phyloP scores from a whole-genome alignment of 306 rosid species.

The Castanea sativa region DNA sequence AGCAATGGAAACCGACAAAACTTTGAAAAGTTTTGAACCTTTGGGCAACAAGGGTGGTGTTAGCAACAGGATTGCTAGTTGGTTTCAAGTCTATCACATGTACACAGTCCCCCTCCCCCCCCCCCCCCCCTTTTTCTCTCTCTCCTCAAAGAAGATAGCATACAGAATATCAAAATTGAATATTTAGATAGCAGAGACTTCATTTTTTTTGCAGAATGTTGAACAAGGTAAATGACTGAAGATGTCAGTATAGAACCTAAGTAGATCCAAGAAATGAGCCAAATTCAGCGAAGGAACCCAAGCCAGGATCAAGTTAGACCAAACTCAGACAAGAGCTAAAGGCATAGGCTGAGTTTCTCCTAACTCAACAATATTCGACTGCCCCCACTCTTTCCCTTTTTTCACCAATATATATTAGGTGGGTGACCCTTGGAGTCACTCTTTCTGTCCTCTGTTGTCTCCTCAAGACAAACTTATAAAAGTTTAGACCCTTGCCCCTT shows the following conservation, averaged over 20 bases:
- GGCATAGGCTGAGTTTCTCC: background rate
- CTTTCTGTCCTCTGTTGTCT: too few relatives aligned
- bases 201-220: background rate
- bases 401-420: too few relatives aligned
- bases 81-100: background rate
- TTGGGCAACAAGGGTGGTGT: too few relatives aligned
- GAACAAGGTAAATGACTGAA: background rate
- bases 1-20: too few relatives aligned
- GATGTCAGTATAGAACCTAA: background rate
- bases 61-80: too few relatives aligned
- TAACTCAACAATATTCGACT: too few relatives aligned
- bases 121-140: background rate
- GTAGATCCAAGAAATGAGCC: background rate
- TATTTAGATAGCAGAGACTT: background rate
- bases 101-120: background rate
- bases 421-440: too few relatives aligned
- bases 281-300: background rate
- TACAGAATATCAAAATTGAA: background rate
- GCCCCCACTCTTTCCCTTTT: too few relatives aligned
- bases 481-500: too few relatives aligned
- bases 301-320: background rate
- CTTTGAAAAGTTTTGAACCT: too few relatives aligned
- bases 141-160: background rate
- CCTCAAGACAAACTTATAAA: too few relatives aligned
- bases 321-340: background rate